Conservation (phyloP, 805 yeast species). For the Alloascoidea hylecoeti region DNA sequence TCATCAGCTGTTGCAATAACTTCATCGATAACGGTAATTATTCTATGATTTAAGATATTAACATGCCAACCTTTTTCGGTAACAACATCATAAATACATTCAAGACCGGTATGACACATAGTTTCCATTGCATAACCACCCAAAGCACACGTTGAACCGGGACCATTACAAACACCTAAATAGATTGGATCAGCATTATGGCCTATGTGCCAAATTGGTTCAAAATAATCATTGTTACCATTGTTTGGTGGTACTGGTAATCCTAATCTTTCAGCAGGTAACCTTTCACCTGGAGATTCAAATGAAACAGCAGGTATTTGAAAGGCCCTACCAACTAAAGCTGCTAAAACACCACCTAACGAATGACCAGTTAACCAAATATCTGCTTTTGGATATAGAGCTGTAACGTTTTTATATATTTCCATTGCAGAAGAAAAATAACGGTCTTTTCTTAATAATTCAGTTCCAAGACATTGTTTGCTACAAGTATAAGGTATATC, state of each 20-base stretch:
- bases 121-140: constrained; percentile 98
- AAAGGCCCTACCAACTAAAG: constrained; percentile 74
- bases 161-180: constrained; percentile 95
- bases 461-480: constrained; percentile 73
- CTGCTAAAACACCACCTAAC: constrained; percentile 77
- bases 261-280: constrained; percentile 76
- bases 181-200: constrained; percentile 95
- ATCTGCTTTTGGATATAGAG: constrained; percentile 50
- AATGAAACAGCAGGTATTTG: constrained; percentile 85
- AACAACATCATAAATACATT: constrained; percentile 83
- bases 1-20: constrained; percentile 58
- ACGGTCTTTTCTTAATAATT: constrained; percentile 57
- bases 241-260: constrained; percentile 74
- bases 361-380: constrained; percentile 96
- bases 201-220: constrained; percentile 89
- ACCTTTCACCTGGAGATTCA: constrained; percentile 85
- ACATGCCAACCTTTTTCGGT: constrained; percentile 86
- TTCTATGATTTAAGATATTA: constrained; percentile 75
- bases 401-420: constrained; percentile 58
- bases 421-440: constrained; percentile 73
- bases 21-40: constrained; percentile 80
- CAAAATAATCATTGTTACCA: constrained; percentile 63
- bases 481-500: constrained; percentile 71
- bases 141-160: constrained; percentile 72
- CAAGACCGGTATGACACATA: constrained; percentile 81